Evolutionary conservation across 1,139 yeast genomes (phyloP), one percentile per base, ranked within the genome.

Genomic region (Geotrichum histeridarum): DNA sequence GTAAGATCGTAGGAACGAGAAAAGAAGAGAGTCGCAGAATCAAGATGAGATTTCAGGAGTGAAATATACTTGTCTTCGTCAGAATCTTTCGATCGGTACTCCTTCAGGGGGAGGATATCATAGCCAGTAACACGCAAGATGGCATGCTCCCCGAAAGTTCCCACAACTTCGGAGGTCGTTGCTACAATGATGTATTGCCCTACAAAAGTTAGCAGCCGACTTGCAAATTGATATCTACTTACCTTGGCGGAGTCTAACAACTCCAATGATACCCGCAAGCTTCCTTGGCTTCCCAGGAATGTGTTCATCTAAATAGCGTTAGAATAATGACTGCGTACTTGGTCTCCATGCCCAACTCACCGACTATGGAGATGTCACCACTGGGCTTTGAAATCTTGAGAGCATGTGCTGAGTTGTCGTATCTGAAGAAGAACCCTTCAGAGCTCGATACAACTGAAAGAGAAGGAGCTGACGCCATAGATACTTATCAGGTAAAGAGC

Each of bases 1-100:
- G 99, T 90, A 68, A 93, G 75, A 71, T 93, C 98, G 69, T 82
- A 84, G 42, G 81, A 76, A 65, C 81, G 81, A 1, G 95, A 83
- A 68, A 78, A 91, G 69, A 73, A 88, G 60, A 93, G 75, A 4
- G 89, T 82, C n/a, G 95, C 90, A 51, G 78, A 74, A 51, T 77
- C 73, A 68, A 93, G 74, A 65, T 93, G 97, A 56, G 72, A 73
- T 61, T 79, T 79, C 59, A 93, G 70, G 53, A 93, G 73, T 14
- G 77, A 78, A 64, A 88, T 67, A 67, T 90, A 91, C 62, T 79
- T 73, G 61, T 67, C 70, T 70, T 90, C 81, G 72, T 91, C 79
- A 63, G 67, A 73, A 51, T 73, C 77, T 14, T 42, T 38, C n/a
- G 49, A 31, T 38, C 66, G 63, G 61, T 64, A 71, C 69, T 64